These are phyloP conservation scores for Asterophora lycoperdoides DNA, from an alignment of 768 basidiomycete genomes.

Conservation along the genomic window DNA sequence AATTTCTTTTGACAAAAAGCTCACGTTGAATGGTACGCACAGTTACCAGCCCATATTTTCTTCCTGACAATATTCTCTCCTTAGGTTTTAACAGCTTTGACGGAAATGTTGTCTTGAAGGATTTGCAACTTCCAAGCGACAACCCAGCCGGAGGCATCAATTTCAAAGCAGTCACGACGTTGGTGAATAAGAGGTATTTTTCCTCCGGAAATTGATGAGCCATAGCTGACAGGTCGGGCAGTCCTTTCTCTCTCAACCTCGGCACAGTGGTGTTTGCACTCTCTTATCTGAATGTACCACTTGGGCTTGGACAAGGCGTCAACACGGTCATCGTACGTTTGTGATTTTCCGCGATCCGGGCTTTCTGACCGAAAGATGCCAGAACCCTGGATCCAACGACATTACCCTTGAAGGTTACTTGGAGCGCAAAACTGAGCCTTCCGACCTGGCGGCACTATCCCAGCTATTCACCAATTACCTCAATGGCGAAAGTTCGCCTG, in stretches of 20 bases:
- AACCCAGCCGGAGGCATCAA: conserved; percentile 64
- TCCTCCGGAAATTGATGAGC: background rate
- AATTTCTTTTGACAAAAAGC: conserved; percentile 56
- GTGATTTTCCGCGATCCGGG: no score
- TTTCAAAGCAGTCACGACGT: conserved; percentile 51
- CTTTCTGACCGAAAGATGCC: no score
- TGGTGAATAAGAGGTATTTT: conserved; percentile 54
- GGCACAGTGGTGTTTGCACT: conserved; percentile 65
- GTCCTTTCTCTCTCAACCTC: conserved; percentile 65
- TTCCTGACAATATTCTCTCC: background rate
- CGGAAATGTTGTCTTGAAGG: conserved; percentile 48
- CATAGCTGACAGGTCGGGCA: conserved; percentile 18
- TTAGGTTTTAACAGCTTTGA: conserved; percentile 60
- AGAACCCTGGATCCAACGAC: conserved; percentile 53
- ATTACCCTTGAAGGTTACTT: conserved; percentile 58
- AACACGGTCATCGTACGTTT: conserved; percentile 48
- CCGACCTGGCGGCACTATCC: conserved; percentile 47
- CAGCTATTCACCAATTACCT: conserved; percentile 68
- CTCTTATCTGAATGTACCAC: conserved; percentile 48
- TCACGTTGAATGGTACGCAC: conserved; percentile 50
- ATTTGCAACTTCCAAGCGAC: conserved; percentile 64
- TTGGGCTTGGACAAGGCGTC: conserved; percentile 52
- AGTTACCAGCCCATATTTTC: background rate
- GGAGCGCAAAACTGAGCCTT: conserved; percentile 43
- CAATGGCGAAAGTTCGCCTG: conserved; percentile 55